phyloP scores from a whole-genome alignment of 345 rosid species.

The Excoecaria agallocha region DNA sequence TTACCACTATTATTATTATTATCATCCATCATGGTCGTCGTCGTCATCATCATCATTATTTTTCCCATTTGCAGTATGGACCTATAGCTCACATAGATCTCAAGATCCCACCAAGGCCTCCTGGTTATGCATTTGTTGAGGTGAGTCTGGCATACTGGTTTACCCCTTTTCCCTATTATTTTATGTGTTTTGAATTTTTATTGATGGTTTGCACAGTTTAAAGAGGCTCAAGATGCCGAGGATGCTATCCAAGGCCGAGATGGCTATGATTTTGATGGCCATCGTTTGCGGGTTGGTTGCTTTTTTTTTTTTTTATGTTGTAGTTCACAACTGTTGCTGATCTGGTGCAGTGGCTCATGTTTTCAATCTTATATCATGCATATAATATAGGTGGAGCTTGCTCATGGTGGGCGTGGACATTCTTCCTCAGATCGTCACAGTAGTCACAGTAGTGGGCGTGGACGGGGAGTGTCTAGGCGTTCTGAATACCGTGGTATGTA shows the following conservation, averaged over 20 bases:
- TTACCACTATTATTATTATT: too few relatives aligned
- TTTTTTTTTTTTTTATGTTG: not conserved
- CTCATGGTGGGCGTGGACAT: conserved; percentile 92
- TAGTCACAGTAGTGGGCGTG: conserved; percentile 51
- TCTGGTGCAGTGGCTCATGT: not conserved
- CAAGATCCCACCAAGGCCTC: conserved; percentile 98
- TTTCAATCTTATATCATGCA: not conserved
- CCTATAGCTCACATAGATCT: conserved; percentile 55
- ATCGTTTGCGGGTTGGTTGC: conserved; percentile 53
- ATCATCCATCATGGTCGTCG: too few relatives aligned
- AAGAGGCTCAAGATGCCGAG: conserved; percentile 53
- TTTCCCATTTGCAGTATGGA: conserved; percentile 24
- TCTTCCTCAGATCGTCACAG: conserved; percentile 81
- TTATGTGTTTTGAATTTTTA: not conserved
- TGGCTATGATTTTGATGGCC: conserved; percentile 78
- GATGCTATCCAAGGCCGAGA: conserved; percentile 85
- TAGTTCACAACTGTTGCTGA: not conserved
- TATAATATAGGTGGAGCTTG: conserved; percentile 76
- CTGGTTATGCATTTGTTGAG: conserved; percentile 99
- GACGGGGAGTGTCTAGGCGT: conserved; percentile 73
- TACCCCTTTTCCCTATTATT: not conserved
- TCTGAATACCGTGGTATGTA: conserved; percentile 87
- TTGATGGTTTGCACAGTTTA: conserved; percentile 15
- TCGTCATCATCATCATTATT: too few relatives aligned
- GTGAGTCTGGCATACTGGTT: conserved; percentile 12